Percentiles rank a stretch among this genome's conserved stretches.
These are phyloP conservation scores for Tothia fuscella DNA, from an alignment of 2,329 filamentous ascomycete genomes.

Conservation along the genomic window DNA sequence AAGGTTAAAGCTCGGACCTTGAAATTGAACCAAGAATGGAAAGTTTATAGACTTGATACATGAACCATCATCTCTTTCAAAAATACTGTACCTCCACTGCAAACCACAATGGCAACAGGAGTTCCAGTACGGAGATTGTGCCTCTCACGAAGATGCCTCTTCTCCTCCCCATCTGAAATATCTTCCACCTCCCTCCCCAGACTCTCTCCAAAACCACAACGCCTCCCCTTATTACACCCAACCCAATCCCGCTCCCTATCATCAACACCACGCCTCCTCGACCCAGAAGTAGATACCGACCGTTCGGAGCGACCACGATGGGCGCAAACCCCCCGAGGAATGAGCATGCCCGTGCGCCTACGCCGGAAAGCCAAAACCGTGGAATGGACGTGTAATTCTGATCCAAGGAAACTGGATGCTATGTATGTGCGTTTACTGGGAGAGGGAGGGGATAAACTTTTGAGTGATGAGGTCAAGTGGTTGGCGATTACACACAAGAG, in stretches of 20 bases:
- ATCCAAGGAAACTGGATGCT: constrained; percentile 60
- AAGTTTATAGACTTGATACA: too few species aligned
- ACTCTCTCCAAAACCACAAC: constrained; percentile 12
- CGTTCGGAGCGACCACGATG: constrained; percentile 32
- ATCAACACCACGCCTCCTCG: constrained; percentile 9
- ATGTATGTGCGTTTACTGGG: constrained; percentile 72
- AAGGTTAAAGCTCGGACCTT: too few species aligned
- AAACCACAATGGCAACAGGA: constrained; percentile 1
- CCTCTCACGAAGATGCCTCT: constrained; percentile 12
- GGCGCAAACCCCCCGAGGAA: constrained; percentile 35
- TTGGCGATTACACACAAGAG: constrained; percentile 95
- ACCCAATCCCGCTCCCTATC: background rate
- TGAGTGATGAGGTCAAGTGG: constrained; percentile 93
- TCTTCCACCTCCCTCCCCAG: constrained; percentile 11
- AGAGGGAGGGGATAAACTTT: constrained; percentile 54
- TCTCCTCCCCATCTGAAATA: constrained; percentile 4
- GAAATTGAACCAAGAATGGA: too few species aligned
- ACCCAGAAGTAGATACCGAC: constrained; percentile 19
- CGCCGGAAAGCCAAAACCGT: constrained; percentile 44
- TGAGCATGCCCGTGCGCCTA: constrained; percentile 40
- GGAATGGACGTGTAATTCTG: constrained; percentile 60
- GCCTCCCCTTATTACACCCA: background rate
- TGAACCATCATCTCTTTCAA: too few species aligned
- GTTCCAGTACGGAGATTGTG: constrained; percentile 11
- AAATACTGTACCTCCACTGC: too few species aligned